A percentile compares a stretch with the other conserved stretches of the same genome.
Evolutionary conservation across 768 basidiomycete species (phyloP).

Genomic region (Harrya chromipes): DNA sequence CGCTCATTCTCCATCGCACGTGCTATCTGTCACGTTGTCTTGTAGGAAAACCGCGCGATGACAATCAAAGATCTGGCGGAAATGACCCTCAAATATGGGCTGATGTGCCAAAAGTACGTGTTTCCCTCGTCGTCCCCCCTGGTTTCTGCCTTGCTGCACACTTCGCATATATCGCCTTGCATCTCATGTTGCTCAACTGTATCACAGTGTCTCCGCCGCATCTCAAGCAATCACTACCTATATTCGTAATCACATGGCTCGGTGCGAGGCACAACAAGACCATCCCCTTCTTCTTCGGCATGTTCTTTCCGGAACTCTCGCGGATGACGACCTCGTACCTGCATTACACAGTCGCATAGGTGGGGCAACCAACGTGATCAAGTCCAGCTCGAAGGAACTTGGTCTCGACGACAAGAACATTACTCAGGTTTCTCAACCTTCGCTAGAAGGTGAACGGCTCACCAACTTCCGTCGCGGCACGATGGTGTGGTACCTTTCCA

Average conservation of each 20-base stretch:
- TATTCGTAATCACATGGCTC: conserved; percentile 67
- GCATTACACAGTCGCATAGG: conserved; percentile 69
- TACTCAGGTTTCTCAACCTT: background rate
- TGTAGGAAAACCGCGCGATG: conserved; percentile 76
- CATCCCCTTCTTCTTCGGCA: conserved; percentile 73
- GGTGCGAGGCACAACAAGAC: conserved; percentile 69
- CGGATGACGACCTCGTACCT: conserved; percentile 71
- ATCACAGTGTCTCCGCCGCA: conserved; percentile 64
- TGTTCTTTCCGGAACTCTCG: conserved; percentile 63
- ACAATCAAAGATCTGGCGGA: conserved; percentile 85
- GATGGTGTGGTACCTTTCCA: conserved; percentile 77
- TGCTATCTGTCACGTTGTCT: conserved; percentile 10
- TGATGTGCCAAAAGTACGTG: conserved; percentile 73
- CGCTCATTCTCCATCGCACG: conserved; percentile 17
- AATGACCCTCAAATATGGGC: conserved; percentile 58
- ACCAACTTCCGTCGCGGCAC: conserved; percentile 80
- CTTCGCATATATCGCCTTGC: conserved; percentile 6
- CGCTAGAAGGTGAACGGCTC: conserved; percentile 34
- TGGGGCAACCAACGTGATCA: conserved; percentile 51
- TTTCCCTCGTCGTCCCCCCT: conserved; percentile 6
- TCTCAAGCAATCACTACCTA: conserved; percentile 84
- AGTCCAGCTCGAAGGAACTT: conserved; percentile 14
- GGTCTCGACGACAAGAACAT: conserved; percentile 26
- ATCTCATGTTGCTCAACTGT: conserved; percentile 14
- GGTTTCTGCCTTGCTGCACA: conserved; percentile 3